A percentile compares a stretch with the other conserved stretches of the same genome.
phyloP scores from a whole-genome alignment of 805 yeast species.

The Saturnispora serradocipensis region DNA sequence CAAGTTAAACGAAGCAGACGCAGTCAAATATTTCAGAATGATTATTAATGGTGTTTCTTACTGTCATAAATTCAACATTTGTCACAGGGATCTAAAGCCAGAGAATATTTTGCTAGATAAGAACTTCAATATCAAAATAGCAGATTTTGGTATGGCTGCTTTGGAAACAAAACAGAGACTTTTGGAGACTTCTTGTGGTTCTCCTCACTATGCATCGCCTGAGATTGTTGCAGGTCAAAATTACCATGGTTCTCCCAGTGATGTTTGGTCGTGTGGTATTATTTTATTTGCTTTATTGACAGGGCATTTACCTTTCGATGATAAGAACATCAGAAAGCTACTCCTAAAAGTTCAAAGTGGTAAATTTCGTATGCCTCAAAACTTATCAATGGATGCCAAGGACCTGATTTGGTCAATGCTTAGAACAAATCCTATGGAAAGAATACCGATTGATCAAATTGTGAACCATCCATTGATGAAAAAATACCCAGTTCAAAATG shows the following conservation, averaged over 20 bases:
- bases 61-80: slow-evolving; percentile 71
- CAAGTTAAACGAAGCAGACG: slow-evolving; percentile 61
- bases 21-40: slow-evolving; percentile 69
- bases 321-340: slow-evolving; percentile 64
- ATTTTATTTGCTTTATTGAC: slow-evolving; percentile 70
- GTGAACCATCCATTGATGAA: slow-evolving; percentile 46
- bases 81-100: slow-evolving; percentile 78
- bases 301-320: slow-evolving; percentile 79
- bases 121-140: slow-evolving; percentile 61
- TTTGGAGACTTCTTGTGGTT: slow-evolving; percentile 75
- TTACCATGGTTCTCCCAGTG: slow-evolving; percentile 79
- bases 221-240: slow-evolving; percentile 72
- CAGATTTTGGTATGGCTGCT: slow-evolving; percentile 89
- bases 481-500: slow-evolving; percentile 41
- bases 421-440: slow-evolving; percentile 57
- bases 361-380: slow-evolving; percentile 59
- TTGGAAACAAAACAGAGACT: slow-evolving; percentile 61
- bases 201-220: slow-evolving; percentile 86
- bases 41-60: slow-evolving; percentile 71
- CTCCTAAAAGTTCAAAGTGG: slow-evolving; percentile 73
- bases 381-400: slow-evolving; percentile 54
- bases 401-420: slow-evolving; percentile 59
- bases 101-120: slow-evolving; percentile 65
- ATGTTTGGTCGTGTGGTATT: slow-evolving; percentile 85
- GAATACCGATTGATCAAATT: slow-evolving; percentile 63